phyloP scores from a whole-genome alignment of 192 early-diverging fungal genomes.

The Martensiomyces pterosporus region DNA sequence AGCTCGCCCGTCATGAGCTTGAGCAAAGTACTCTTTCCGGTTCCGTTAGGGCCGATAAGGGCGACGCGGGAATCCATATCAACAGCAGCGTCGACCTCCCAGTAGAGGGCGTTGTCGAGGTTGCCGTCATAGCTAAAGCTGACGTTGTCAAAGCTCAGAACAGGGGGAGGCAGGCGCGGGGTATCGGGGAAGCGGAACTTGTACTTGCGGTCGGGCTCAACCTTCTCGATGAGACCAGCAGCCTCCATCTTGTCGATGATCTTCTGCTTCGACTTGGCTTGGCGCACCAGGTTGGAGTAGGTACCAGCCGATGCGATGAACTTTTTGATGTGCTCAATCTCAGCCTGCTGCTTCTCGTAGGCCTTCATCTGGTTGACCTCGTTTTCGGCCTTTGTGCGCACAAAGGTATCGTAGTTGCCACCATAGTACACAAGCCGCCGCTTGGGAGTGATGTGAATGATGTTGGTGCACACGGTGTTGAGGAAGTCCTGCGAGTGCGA shows the following conservation, averaged over 20 bases:
- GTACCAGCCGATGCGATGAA: conserved; percentile 99
- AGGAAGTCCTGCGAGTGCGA: conserved; percentile 97
- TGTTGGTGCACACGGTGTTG: conserved; percentile 94
- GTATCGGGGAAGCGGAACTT: conserved; percentile 86
- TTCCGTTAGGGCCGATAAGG: conserved; percentile 94
- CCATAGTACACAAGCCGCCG: conserved; percentile 88
- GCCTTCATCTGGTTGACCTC: conserved; percentile 99
- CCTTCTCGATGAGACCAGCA: conserved; percentile 95
- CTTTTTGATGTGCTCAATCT: conserved; percentile 98
- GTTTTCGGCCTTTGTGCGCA: conserved; percentile 91
- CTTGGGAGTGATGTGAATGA: conserved; percentile 88
- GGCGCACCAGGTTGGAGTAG: conserved; percentile 96
- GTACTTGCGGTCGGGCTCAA: conserved; percentile 69
- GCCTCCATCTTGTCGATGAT: conserved; percentile 99
- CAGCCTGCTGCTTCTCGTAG: conserved; percentile 97
- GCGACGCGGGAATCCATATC: conserved; percentile 99
- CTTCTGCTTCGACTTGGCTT: conserved; percentile 99
- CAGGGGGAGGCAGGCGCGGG: conserved; percentile 90
- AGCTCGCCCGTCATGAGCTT: conserved; percentile 95
- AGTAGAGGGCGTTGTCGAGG: conserved; percentile 80
- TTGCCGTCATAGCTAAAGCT: conserved; percentile 89
- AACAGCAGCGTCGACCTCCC: conserved; percentile 84
- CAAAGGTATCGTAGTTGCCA: conserved; percentile 96
- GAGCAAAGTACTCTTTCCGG: conserved; percentile 93
- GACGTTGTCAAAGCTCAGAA: conserved; percentile 89